Conservation (phyloP, 1,284 basidiomycete genomes). For the Fomitopsis palustris region DNA sequence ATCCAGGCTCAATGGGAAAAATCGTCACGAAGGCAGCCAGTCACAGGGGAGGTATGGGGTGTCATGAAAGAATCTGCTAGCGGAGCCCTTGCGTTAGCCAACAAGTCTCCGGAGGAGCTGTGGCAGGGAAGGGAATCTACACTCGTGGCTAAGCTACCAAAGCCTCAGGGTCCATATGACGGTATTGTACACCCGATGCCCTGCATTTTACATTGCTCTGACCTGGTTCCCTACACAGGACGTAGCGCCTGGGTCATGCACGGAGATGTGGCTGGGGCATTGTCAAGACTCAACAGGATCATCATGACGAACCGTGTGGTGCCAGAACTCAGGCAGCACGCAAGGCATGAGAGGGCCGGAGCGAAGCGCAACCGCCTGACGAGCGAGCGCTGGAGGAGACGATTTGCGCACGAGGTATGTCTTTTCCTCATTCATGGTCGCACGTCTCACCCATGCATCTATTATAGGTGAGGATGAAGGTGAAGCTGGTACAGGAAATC, state of each 20-base stretch:
- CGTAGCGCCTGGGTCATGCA: constrained; percentile 42
- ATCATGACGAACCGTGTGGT: constrained; percentile 56
- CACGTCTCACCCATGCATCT: constrained; percentile 16
- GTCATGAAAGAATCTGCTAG: not conserved
- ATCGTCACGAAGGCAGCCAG: not conserved
- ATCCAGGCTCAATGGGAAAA: not conserved
- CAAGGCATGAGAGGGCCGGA: constrained; percentile 73
- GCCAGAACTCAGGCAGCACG: constrained; percentile 42
- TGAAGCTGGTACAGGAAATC: constrained; percentile 47
- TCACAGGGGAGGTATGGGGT: not conserved
- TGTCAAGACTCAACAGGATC: constrained; percentile 46
- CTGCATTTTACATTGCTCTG: not conserved
- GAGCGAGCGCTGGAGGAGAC: constrained; percentile 64
- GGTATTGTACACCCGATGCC: constrained; percentile 11
- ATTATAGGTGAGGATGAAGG: constrained; percentile 57
- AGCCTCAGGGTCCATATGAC: constrained; percentile 20
- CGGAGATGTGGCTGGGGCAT: constrained; percentile 40
- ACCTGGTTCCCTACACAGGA: constrained; percentile 33
- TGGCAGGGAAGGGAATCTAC: constrained; percentile 17
- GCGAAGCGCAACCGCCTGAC: constrained; percentile 58
- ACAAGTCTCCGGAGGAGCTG: constrained; percentile 10
- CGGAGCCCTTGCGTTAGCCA: not conserved
- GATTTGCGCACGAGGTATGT: constrained; percentile 67
- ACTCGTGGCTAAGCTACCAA: constrained; percentile 10
- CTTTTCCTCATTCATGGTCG: constrained; percentile 9